phyloP scores from a whole-genome alignment of 306 rosid species.

The Glycine tomentella region DNA sequence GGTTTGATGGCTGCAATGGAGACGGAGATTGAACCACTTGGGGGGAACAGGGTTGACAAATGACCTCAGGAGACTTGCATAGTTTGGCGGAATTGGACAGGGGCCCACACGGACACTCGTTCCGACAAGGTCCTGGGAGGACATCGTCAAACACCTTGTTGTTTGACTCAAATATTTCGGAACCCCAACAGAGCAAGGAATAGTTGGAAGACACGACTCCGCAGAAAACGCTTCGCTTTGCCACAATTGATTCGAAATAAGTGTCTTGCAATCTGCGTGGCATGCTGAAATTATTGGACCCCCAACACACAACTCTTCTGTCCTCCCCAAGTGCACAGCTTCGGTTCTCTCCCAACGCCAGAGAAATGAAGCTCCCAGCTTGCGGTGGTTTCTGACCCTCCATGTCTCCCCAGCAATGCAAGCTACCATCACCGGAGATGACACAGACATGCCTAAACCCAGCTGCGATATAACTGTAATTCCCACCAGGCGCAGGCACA shows the following conservation, averaged over 20 bases:
- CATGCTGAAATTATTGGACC: conserved; percentile 59
- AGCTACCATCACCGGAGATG: conserved; percentile 41
- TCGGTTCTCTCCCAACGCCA: conserved; percentile 82
- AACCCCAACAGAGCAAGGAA: conserved; percentile 85
- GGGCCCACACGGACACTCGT: conserved; percentile 55
- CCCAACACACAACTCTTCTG: conserved; percentile 74
- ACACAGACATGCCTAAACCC: conserved; percentile 77
- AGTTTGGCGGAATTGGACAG: conserved; percentile 7
- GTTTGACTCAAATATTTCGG: conserved; percentile 44
- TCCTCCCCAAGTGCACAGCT: conserved; percentile 64
- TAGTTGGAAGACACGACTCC: conserved; percentile 52
- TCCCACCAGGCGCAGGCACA: conserved; percentile 41
- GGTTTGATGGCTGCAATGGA: no score
- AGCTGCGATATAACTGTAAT: conserved; percentile 56
- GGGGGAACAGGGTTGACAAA: conserved; percentile 59
- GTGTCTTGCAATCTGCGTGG: conserved; percentile 53
- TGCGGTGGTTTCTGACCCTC: conserved; percentile 55
- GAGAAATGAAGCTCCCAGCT: conserved; percentile 54
- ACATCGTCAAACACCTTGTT: conserved; percentile 59
- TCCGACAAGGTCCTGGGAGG: conserved; percentile 79
- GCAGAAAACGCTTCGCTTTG: conserved; percentile 70
- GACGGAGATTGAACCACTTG: not conserved
- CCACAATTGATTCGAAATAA: conserved; percentile 62
- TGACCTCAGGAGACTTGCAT: conserved; percentile 48
- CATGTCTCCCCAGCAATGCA: conserved; percentile 76